These are phyloP conservation scores for Fusarium albosuccineum DNA, from an alignment of 2,329 filamentous ascomycete species.

Conservation along the genomic window DNA sequence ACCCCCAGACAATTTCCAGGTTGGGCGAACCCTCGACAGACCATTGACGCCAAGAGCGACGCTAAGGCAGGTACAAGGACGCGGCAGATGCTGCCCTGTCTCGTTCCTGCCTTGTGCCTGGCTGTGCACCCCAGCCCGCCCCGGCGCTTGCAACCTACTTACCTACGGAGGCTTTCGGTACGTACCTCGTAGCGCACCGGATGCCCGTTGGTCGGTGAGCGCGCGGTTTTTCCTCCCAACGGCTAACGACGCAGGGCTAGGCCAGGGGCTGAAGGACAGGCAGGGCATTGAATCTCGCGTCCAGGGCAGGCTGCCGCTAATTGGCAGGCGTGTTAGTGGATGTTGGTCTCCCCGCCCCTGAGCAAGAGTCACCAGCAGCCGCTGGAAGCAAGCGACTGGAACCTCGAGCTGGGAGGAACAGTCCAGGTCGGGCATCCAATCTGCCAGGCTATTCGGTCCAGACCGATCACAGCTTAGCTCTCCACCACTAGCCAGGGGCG, in stretches of 20 bases:
- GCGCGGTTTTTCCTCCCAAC: slow-evolving; percentile 27
- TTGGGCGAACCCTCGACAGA: slow-evolving; percentile 27
- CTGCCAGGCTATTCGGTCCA: slow-evolving; percentile 18
- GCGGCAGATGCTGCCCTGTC: slow-evolving; percentile 5
- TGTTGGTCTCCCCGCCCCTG: slow-evolving; percentile 11
- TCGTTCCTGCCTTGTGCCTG: slow-evolving; percentile 28
- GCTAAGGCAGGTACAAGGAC: slow-evolving; percentile 42
- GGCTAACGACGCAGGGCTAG: slow-evolving; percentile 23
- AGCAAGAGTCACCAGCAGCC: slow-evolving; percentile 13
- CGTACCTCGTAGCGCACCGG: slow-evolving; percentile 10
- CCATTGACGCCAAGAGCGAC: slow-evolving; percentile 37
- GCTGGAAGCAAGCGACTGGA: slow-evolving; percentile 10
- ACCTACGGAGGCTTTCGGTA: background rate
- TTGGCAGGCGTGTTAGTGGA: slow-evolving; percentile 28
- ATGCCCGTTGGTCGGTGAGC: slow-evolving; percentile 37
- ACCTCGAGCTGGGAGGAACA: background rate
- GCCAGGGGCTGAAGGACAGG: slow-evolving; percentile 18
- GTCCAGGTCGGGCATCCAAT: slow-evolving; percentile 2
- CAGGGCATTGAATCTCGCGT: slow-evolving; percentile 25
- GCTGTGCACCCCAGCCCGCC: slow-evolving; percentile 1
- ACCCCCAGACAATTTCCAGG: slow-evolving; percentile 27
- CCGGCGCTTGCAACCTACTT: slow-evolving; percentile 34
- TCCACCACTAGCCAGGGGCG: slow-evolving; percentile 13
- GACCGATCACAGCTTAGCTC: slow-evolving; percentile 35
- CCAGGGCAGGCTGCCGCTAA: slow-evolving; percentile 25